Base-by-base conservation (phyloP, 257 asterid species). In the Capsicum chinense region DNA sequence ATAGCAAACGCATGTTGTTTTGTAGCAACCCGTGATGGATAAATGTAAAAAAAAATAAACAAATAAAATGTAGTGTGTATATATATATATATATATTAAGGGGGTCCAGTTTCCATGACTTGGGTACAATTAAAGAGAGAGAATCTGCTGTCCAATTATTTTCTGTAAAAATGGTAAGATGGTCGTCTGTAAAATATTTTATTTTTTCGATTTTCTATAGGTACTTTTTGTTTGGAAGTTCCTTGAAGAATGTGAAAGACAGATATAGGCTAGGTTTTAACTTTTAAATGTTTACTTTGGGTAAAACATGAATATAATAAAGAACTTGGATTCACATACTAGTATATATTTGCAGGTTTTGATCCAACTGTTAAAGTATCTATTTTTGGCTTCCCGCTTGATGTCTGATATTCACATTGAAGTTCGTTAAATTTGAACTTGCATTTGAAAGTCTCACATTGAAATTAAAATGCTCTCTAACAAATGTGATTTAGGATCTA, bases 21-120 rank as follows among this genome's bases (percentile, higher is more conserved):
- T 89, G 19, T 89, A 87, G 94, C 87, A 84, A 88, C 95, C 96
- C 96, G 94, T 92, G 97, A 93, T 69, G 90, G 90, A 90, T 89
- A 83, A 87, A 70, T 66, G 88, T 52, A 84, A 81, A 50, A 52
- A 5, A 0, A n/a, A 50, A 50, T 39, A 5, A 26, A 26, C 5
- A 26, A 50, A 35, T 33, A 26, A 9, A 5, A 26, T 10, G 15
- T 0, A 9, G 2, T 9, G 10, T 3, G 3, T 26, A 26, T 26
- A 26, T 26, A 21, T 21, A 21, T 21, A 26, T 26, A 26, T 26
- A 11, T 71, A n/a, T 5, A 47, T 73, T 73, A 5, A n/a, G 19
- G 60, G 80, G 80, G 19, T 74, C 60, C 44, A 50, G 19, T 21
- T 74, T n/a, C 60, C 79, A 85, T 2, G 79, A 70, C 84, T 78